Evolutionary conservation across 768 basidiomycete species (phyloP).

Genomic region (Termitomyces sp.): DNA sequence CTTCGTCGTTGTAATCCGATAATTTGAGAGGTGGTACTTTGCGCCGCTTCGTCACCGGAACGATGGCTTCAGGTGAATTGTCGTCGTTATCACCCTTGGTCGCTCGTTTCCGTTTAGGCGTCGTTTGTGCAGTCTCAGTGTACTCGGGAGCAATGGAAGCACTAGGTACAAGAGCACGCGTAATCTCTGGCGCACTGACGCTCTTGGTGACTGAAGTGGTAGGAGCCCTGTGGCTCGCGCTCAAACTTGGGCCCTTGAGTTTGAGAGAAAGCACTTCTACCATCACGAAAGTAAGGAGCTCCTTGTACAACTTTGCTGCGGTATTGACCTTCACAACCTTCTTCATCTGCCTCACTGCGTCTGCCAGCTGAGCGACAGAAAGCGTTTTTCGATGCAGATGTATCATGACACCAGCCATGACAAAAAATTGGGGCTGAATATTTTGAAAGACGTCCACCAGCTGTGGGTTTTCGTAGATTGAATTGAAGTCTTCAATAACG

Average conservation of each 20-base stretch:
- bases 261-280: conserved; percentile 1
- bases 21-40: neutral
- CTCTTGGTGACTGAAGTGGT: neutral
- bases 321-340: neutral
- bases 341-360: conserved; percentile 33
- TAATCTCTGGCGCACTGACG: neutral
- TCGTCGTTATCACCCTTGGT: neutral
- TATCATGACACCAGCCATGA: conserved; percentile 39
- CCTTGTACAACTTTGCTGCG: conserved; percentile 7
- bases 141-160: no score
- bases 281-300: conserved; percentile 7
- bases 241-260: neutral
- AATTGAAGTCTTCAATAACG: conserved; percentile 15
- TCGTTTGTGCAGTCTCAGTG: neutral
- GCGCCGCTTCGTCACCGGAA: neutral
- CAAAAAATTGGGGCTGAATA: conserved; percentile 40
- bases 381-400: conserved; percentile 25
- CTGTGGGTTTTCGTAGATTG: conserved; percentile 1
- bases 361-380: conserved; percentile 36
- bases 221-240: neutral
- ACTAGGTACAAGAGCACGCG: neutral
- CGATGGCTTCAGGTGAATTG: neutral
- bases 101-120: conserved; percentile 6
- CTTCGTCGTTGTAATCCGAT: neutral
- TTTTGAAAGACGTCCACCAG: conserved; percentile 10